Conservation (phyloP, 1,284 basidiomycete species). For the Pseudozyma tsukubaensis region DNA sequence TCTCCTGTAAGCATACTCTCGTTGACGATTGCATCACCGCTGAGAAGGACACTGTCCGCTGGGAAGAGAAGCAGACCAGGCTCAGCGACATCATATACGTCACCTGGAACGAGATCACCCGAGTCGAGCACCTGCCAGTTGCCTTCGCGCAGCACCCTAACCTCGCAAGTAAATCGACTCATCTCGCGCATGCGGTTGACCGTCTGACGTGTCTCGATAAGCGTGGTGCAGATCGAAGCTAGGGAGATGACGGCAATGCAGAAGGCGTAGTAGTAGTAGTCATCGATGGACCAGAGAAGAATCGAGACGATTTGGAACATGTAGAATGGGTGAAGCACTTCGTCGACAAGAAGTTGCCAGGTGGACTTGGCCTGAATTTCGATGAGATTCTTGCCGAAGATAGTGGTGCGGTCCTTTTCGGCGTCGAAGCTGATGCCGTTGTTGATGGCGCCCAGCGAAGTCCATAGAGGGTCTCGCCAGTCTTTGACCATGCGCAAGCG, state of each 20-base stretch:
- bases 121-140: conserved; percentile 74
- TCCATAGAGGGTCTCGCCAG: conserved; percentile 90
- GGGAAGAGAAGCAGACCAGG: conserved; percentile 82
- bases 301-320: conserved; percentile 98
- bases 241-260: conserved; percentile 94
- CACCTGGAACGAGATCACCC: conserved; percentile 86
- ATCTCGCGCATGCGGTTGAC: conserved; percentile 95
- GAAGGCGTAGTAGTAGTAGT: conserved; percentile 93
- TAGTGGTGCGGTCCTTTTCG: conserved; percentile 67
- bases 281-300: conserved; percentile 90
- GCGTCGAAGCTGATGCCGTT: conserved; percentile 57
- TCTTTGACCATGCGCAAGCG: conserved; percentile 85
- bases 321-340: conserved; percentile 52
- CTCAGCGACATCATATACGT: conserved; percentile 88
- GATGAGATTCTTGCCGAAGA: conserved; percentile 90
- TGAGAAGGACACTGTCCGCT: conserved; percentile 89
- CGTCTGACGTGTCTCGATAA: conserved; percentile 88
- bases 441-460: conserved; percentile 71
- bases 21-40: conserved; percentile 96
- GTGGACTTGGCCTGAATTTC: conserved; percentile 91
- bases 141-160: conserved; percentile 80
- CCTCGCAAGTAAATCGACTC: conserved; percentile 88
- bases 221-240: conserved; percentile 84
- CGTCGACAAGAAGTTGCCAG: conserved; percentile 85
- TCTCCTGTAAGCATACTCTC: conserved; percentile 99